Evolutionary conservation across 148 eudicot species (phyloP), one percentile per base, ranked within the genome.

Genomic region (Spergularia bocconei): DNA sequence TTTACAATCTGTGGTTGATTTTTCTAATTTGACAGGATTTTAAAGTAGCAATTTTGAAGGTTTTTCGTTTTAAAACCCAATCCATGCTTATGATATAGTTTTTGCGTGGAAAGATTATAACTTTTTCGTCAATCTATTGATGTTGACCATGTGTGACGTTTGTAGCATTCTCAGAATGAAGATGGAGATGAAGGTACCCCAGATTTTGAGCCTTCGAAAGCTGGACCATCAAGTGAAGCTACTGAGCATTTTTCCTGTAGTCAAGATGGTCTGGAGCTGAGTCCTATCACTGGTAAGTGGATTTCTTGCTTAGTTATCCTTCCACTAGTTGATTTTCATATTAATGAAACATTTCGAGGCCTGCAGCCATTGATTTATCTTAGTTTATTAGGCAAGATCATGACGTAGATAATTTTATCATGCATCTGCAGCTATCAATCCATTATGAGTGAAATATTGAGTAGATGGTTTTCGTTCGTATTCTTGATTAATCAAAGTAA

Each of bases 271-370:
- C 48, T 63, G 29, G 47, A 61, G 63, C 16, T 53, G 36, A 68
- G 73, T 33, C 56, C 69, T 61, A 3, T 11, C 70, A 54, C 63
- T 12, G 78, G 82, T 79, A 61, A 74, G 17, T 57, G 23, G 67
- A 58, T 17, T 53, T 21, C 36, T 63, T 63, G 63, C 52, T 39
- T 4, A 19, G 5, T 44, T 58, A 12, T 41, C 44, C 39, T 62
- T 23, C 15, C 33, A 50, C 9, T 13, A 65, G n/a, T 50, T 14
- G 6, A 50, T 4, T 68, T 50, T 50, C 71, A 21, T 11, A 47
- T n/a, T 41, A 29, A 66, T 66, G 11, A 47, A 41, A 9, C 44
- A 44, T 41, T 20, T 23, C 23, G 33, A 66, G 33, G 61, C 4
- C 19, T 38, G 16, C 4, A 15, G 11, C 41, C 62, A 38, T 36